Evolutionary conservation across 208 protist genomes (phyloP), one percentile per base, ranked within the genome.

Genomic region (Leishmania amazonensis): DNA sequence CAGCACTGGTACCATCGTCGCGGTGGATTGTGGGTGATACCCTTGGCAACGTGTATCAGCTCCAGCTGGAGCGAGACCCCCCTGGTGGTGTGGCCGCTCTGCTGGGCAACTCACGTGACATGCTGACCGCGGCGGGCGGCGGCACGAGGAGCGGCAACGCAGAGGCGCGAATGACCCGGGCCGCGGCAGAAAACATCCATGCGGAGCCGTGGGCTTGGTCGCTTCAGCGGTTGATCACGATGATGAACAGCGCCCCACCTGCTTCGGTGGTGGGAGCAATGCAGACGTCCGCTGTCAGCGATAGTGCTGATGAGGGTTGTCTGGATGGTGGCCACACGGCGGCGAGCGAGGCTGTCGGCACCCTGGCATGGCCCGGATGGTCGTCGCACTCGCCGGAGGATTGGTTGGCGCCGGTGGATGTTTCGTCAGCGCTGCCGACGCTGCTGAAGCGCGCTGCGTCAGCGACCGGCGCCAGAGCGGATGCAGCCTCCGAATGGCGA

Each of bases 21-120:
- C 57, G 79, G 51, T 94, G 92, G 85, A 81, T 96, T 38, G 91
- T 82, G 8, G 93, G 93, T 0, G 93, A 96, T 71, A 82, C 53
- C 24, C 85, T 96, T 28, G 93, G 93, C 35, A 94, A 95, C 78
- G 77, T 96, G 3, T 95, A 95, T 78, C 91, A 94, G 83, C 81
- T 96, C 57, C 83, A 76, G 54, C 84, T 95, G 13, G 70, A 90
- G 51, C 79, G 77, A 40, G 82, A 82, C 35, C 78, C 78, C 13
- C 75, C 62, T 53, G 65, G 70, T 28, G 62, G 40, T 3, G 64
- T 62, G 51, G 13, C 70, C 19, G 76, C 79, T 35, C 17, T n/a
- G 51, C 64, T 79, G 45, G 45, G 24, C 17, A 54, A 28, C 3
- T 31, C 70, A 35, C 8, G 28, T 53, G 45, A 19, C 24, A 74